These are phyloP conservation scores for Bassia scoparia DNA, from an alignment of 148 eudicot genomes.

Conservation along the genomic window DNA sequence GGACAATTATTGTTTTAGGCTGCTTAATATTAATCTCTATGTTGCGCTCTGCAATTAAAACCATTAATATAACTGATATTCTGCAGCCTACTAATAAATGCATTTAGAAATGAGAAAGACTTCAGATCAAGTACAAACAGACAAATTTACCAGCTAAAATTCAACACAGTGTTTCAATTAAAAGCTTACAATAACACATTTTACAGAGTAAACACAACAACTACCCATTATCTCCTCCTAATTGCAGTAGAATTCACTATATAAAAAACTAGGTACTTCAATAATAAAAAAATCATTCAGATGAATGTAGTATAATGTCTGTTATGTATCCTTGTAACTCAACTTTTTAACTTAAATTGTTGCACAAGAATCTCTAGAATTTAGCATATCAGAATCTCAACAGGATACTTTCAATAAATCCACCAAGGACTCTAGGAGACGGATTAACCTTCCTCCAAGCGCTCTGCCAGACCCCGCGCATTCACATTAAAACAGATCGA, in stretches of 20 bases:
- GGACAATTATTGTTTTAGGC: too few species aligned
- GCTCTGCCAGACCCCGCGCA: constrained; percentile 57
- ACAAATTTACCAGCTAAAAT: not conserved
- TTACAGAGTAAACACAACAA: constrained; percentile 5
- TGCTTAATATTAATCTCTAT: too few species aligned
- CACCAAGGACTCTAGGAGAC: constrained; percentile 49
- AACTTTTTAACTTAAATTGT: not conserved
- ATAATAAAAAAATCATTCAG: not conserved
- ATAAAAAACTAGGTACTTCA: not conserved
- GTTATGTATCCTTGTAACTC: not conserved
- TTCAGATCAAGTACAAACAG: not conserved
- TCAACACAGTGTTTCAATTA: too few species aligned
- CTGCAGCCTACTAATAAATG: not conserved
- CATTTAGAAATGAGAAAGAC: not conserved
- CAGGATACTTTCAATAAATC: constrained; percentile 54
- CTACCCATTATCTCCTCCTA: not conserved
- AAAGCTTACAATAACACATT: constrained; percentile 7
- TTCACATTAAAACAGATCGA: constrained; percentile 59
- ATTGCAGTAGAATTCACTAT: not conserved
- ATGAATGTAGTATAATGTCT: not conserved
- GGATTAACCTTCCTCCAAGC: constrained; percentile 44
- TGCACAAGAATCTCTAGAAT: not conserved
- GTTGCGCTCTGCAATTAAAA: too few species aligned
- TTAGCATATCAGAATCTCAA: constrained; percentile 22
- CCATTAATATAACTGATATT: too few species aligned